phyloP scores from a whole-genome alignment of 2,329 filamentous ascomycete genomes.

The Periconia digitata region DNA sequence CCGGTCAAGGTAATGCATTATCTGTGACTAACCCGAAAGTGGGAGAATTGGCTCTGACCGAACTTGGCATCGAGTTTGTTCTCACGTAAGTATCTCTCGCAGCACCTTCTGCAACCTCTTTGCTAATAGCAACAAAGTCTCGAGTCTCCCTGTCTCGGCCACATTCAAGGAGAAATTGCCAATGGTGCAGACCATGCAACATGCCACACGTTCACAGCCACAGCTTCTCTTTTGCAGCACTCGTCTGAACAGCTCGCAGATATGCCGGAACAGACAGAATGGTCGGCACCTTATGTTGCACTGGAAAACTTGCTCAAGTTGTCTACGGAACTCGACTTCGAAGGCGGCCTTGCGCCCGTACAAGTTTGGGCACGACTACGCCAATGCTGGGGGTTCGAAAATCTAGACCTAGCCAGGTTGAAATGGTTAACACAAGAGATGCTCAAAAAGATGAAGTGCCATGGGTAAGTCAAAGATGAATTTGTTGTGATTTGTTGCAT shows the following conservation, averaged over 20 bases:
- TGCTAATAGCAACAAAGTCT: constrained; percentile 19
- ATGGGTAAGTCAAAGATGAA: constrained; percentile 27
- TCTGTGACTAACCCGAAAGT: constrained; percentile 3
- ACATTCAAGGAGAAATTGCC: constrained; percentile 18
- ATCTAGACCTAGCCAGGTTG: constrained; percentile 19
- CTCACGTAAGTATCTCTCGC: constrained; percentile 29
- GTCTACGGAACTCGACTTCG: constrained; percentile 7
- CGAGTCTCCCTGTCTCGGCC: constrained; percentile 38
- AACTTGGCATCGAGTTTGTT: constrained; percentile 34
- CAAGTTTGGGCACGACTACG: constrained; percentile 40
- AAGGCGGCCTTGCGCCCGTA: constrained; percentile 35
- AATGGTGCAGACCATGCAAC: constrained; percentile 1
- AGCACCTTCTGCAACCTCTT: neutral
- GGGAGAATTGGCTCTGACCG: constrained; percentile 13
- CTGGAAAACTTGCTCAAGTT: constrained; percentile 23
- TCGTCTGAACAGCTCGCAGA: constrained; percentile 7
- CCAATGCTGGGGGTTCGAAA: constrained; percentile 20
- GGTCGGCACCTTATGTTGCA: constrained; percentile 13
- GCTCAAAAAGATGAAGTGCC: constrained; percentile 29
- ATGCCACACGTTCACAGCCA: constrained; percentile 27
- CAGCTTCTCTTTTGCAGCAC: constrained; percentile 23
- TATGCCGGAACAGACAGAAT: constrained; percentile 2
- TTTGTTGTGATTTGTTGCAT: neutral
- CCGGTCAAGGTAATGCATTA: neutral
- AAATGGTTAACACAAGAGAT: constrained; percentile 23